Evolutionary conservation across 2,329 filamentous ascomycete genomes (phyloP), one percentile per base, ranked within the genome.

Genomic region (Colletotrichum zoysiae): DNA sequence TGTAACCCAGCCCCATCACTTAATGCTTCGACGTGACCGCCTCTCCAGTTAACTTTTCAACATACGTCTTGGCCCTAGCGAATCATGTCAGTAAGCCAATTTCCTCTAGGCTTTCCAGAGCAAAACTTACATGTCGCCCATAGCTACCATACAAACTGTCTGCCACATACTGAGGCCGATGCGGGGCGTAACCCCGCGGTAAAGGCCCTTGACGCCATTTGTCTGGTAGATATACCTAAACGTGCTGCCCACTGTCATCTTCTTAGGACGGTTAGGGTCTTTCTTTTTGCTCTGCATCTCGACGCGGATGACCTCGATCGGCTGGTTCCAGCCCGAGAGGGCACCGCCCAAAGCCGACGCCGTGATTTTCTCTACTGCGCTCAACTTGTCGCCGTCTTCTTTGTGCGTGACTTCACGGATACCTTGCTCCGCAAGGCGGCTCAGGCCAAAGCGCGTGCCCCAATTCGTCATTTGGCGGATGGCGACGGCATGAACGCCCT

Each of bases 211-310:
- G 79, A 98, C 58, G 73, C 96, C 96, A 83, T 97, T 97, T 81
- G 89, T 89, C 77, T 88, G 81, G 86, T 98, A 98, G 82, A 99
- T 98, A 85, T 99, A 99, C 78, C 81, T 86, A 82, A 90, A 88
- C 65, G 90, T 91, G 84, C 95, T 97, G 78, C 91, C 93, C 74
- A 99, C 96, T 61, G 95, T 98, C 92, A 99, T 92, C 87, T 99
- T 99, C 91, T 97, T 97, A 77, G 96, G 96, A 63, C 96, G 93
- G 88, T 98, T 98, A 73, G 96, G 95, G 82, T 99, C 96, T 78
- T 93, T 94, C 78, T 92, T 98, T 91, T 98, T 98, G 87, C 94
- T 97, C 91, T 99, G 96, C 94, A 99, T 98, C 90, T 99, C 96
- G 74, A 99, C 95, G 75, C 96, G 94, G 82, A 99, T 98, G 81